phyloP scores from a whole-genome alignment of 176 grass and related monocot genomes.

The Alopecurus myosuroides region DNA sequence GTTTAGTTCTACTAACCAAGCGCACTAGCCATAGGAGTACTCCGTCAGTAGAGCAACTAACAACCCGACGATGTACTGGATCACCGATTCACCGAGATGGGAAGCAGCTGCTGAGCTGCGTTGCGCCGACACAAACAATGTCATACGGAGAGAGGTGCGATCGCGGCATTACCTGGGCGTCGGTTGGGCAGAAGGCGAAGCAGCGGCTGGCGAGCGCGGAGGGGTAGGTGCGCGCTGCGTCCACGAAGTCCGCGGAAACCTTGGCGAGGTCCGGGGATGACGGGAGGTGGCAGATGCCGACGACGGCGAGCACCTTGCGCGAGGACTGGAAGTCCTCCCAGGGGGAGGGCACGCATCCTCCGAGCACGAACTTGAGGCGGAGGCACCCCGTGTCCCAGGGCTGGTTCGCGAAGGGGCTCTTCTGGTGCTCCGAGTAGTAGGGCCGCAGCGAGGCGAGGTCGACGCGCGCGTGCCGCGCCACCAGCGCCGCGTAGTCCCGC shows the following conservation, averaged over 20 bases:
- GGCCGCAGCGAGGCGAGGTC: slow-evolving; percentile 72
- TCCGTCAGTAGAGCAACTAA: not conserved
- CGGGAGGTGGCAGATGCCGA: slow-evolving; percentile 86
- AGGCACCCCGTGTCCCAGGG: slow-evolving; percentile 81
- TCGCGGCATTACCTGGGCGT: slow-evolving; percentile 56
- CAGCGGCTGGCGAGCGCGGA: slow-evolving; percentile 66
- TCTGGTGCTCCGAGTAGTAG: slow-evolving; percentile 98
- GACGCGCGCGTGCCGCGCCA: slow-evolving; percentile 62
- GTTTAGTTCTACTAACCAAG: not conserved
- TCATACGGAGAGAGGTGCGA: not conserved
- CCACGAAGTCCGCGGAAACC: slow-evolving; percentile 56
- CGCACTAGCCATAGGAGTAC: not conserved
- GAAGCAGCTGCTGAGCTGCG: not conserved
- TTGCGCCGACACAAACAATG: not conserved
- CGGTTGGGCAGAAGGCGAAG: slow-evolving; percentile 91
- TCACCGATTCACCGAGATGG: slow-evolving; percentile 2
- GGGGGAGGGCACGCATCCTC: slow-evolving; percentile 68
- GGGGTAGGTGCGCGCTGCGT: slow-evolving; percentile 50
- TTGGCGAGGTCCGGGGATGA: slow-evolving; percentile 62
- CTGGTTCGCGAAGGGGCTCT: slow-evolving; percentile 84
- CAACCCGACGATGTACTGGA: slow-evolving; percentile 1
- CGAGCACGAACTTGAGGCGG: slow-evolving; percentile 87
- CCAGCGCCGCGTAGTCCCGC: slow-evolving; percentile 72
- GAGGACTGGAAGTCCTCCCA: slow-evolving; percentile 99
- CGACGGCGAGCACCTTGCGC: slow-evolving; percentile 91